Conservation (phyloP, 2,329 filamentous ascomycete genomes). For the Lachnellula occidentalis region DNA sequence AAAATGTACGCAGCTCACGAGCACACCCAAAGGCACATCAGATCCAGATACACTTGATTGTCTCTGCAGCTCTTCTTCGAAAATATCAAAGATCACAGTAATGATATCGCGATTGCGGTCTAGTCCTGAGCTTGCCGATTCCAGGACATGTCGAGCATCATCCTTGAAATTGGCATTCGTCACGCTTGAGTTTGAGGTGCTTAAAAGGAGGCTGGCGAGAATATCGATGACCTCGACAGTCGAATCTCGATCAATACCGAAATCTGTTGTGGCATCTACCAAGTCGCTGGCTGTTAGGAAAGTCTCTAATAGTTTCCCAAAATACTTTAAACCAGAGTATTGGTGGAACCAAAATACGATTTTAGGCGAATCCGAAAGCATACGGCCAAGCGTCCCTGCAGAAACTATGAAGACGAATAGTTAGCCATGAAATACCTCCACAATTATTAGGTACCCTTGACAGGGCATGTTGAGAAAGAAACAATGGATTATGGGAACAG, state of each 20-base stretch:
- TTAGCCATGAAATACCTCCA: too few relatives aligned
- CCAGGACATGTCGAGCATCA: constrained; percentile 39
- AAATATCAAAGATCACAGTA: constrained; percentile 74
- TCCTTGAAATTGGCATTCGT: constrained; percentile 38
- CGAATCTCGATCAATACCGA: constrained; percentile 50
- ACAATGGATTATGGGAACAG: too few relatives aligned
- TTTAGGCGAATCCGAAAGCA: constrained; percentile 73
- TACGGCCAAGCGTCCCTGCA: constrained; percentile 60
- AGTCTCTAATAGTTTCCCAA: constrained; percentile 70
- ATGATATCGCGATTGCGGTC: constrained; percentile 66
- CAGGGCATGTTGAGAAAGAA: too few relatives aligned
- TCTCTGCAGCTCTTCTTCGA: constrained; percentile 60
- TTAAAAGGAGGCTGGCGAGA: constrained; percentile 63
- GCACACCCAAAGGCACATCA: constrained; percentile 52
- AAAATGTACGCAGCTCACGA: constrained; percentile 72
- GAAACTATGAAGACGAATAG: constrained; percentile 51
- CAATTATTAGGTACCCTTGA: too few relatives aligned
- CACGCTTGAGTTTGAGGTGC: constrained; percentile 14
- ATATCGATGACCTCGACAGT: constrained; percentile 69
- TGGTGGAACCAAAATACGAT: constrained; percentile 68
- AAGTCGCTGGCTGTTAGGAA: constrained; percentile 51
- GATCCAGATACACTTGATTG: constrained; percentile 35
- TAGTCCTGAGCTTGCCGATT: constrained; percentile 52
- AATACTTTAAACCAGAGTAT: constrained; percentile 74
- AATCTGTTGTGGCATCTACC: constrained; percentile 39